Base-by-base conservation (phyloP, 257 asterid genomes). In the Catharanthus roseus region DNA sequence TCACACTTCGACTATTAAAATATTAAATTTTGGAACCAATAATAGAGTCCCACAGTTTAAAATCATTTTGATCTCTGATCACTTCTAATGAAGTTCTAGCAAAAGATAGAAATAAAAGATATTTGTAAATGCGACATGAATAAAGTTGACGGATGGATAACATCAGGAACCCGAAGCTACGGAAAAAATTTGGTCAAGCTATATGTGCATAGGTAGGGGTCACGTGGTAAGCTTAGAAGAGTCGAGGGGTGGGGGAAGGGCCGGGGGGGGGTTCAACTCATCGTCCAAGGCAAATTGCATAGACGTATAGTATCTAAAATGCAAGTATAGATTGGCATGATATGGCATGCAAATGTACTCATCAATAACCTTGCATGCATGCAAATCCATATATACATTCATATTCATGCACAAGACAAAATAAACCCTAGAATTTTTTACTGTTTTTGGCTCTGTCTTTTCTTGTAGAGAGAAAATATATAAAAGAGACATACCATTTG, bases 341-440 rank as follows among this genome's bases (percentile, higher is more conserved):
- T 73, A 75, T 72, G 77, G 77, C 78, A 78, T 84, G 83, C 86
- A 79, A 67, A 75, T 45, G 62, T 81, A 74, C 56, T 81, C 38
- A 76, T 80, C 81, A 75, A 16, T 64, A 36, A n/a, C 49, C 33
- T 76, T 77, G 65, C 85, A 81, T 84, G 86, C 90, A 84, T 84
- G 85, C 88, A 42, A 65, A 83, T 82, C 79, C 79, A n/a, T n/a
- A n/a, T n/a, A n/a, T n/a, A n/a, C 83, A 77, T 80, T 86, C 85
- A 84, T 83, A 81, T 23, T 34, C 28, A 63, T 38, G 56, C 88
- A 77, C 74, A 72, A 67, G 85, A 83, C 87, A 82, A 80, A 42
- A n/a, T n/a, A n/a, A n/a, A n/a, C n/a, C n/a, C n/a, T n/a, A n/a
- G n/a, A n/a, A n/a, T n/a, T n/a, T n/a, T n/a, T n/a, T n/a, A 50